These are phyloP conservation scores for Exutisphaerella laricina DNA, from an alignment of 2,329 filamentous ascomycete species.

Conservation along the genomic window DNA sequence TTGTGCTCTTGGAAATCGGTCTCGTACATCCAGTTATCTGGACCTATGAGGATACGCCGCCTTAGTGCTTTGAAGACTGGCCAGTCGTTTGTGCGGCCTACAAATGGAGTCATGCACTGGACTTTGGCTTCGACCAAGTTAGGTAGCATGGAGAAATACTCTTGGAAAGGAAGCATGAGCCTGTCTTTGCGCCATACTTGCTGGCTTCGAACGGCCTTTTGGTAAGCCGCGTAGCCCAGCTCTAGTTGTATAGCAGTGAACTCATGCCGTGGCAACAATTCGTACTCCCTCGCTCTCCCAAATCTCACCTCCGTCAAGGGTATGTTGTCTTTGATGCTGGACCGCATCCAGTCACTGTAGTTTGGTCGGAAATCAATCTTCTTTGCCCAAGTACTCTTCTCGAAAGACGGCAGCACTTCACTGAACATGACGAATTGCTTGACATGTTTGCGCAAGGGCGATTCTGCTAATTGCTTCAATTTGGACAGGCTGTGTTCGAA, in stretches of 20 bases:
- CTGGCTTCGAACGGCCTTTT: not conserved
- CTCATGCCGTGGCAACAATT: constrained; percentile 14
- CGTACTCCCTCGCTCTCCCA: constrained; percentile 9
- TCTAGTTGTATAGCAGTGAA: constrained; percentile 16
- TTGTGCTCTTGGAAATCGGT: constrained; percentile 8
- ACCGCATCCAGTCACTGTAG: constrained; percentile 8
- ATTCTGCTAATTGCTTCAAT: constrained; percentile 18
- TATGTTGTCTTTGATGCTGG: not conserved
- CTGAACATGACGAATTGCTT: constrained; percentile 25
- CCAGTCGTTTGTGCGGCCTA: constrained; percentile 11
- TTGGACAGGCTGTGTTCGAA: constrained; percentile 22
- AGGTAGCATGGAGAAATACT: constrained; percentile 19
- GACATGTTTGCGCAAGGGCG: constrained; percentile 23
- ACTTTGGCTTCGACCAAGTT: constrained; percentile 18
- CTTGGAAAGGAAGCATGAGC: constrained; percentile 13
- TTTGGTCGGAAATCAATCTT: constrained; percentile 11
- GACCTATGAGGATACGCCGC: constrained; percentile 13
- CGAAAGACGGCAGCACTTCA: constrained; percentile 25
- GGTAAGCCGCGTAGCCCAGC: constrained; percentile 10
- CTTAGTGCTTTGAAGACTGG: constrained; percentile 19
- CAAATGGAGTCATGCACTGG: constrained; percentile 12
- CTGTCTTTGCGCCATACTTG: constrained; percentile 17
- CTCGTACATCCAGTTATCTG: constrained; percentile 20
- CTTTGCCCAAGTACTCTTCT: constrained; percentile 6
- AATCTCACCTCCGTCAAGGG: constrained; percentile 9